Evolutionary conservation across 176 grass and related monocot species (phyloP), one percentile per base, ranked within the genome.

Genomic region (Ampelocalamus luodianensis): DNA sequence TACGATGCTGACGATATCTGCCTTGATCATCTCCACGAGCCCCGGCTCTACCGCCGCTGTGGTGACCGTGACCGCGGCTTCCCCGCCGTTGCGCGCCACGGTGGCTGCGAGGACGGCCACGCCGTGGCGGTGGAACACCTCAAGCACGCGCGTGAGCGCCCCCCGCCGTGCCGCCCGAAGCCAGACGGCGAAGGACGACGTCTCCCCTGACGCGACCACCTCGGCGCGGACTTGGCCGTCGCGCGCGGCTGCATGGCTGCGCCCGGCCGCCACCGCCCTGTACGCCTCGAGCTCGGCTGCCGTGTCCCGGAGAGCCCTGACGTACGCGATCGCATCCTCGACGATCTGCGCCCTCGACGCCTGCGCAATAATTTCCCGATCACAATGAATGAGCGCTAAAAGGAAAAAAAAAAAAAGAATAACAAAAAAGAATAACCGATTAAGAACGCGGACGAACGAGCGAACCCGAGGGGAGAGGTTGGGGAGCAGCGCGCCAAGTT

Each of bases 271-370:
- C 10, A 66, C 22, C 38, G 76, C 81, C 48, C 75, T 81, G 48
- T 39, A 46, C 17, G 32, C 66, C 44, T 87, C 77, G 10, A 93
- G 91, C 13, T 74, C 56, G 1, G 53, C 65, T 20, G 66, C 61
- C 61, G 9, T 65, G n/a, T 44, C 74, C 18, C 54, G 73, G 26
- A 93, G 79, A 24, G 4, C 61, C 62, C 44, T 74, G 40, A 93
- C 84, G 79, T 85, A 79, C 26, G 74, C 61, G 71, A 83, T 66
- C 37, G 86, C 84, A 58, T 88, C 86, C 44, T 86, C 86, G 20
- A 93, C 3, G 67, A 93, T 72, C 73, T 64, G 76, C 29, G 68
- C 39, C 79, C 6, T 83, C 0, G 20, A 70, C 23, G 82, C 69
- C 88, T 93, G 71, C 79, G 59, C 55, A n/a, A 11, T 8, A 15